Evolutionary conservation across 2,329 filamentous ascomycete genomes (phyloP).

Genomic region (Diplodia mutila): DNA sequence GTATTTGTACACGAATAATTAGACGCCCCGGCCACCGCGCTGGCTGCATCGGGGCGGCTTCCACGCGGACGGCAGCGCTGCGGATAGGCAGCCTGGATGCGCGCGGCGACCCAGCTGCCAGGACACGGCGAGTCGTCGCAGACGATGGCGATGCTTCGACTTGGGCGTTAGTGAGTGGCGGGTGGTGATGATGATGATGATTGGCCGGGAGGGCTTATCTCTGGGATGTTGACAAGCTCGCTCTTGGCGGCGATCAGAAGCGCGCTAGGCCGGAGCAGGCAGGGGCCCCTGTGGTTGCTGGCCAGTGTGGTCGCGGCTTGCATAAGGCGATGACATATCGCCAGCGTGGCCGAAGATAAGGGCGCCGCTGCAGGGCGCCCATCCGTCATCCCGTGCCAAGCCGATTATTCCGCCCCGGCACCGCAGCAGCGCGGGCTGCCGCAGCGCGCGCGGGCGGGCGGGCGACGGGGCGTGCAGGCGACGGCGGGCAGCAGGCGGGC

Average conservation of each 20-base stretch:
- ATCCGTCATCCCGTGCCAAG: constrained; percentile 25
- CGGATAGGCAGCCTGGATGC: constrained; percentile 1
- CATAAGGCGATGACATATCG: constrained; percentile 26
- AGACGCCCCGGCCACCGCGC: neutral
- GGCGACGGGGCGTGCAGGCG: neutral
- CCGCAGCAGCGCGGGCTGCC: too few relatives aligned
- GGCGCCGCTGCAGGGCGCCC: constrained; percentile 7
- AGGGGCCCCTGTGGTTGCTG: constrained; percentile 13
- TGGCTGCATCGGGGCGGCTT: constrained; percentile 6
- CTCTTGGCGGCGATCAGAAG: constrained; percentile 14
- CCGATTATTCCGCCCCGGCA: constrained; percentile 1
- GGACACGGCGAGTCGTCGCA: constrained; percentile 13
- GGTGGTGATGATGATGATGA: too few relatives aligned
- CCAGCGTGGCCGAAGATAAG: constrained; percentile 23
- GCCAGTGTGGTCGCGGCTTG: constrained; percentile 18
- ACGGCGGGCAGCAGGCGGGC: neutral
- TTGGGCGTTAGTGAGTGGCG: neutral
- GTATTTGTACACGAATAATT: constrained; percentile 20
- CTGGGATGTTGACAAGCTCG: constrained; percentile 8
- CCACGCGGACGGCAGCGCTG: neutral
- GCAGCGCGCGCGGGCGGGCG: too few relatives aligned
- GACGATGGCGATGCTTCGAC: neutral
- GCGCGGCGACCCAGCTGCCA: neutral
- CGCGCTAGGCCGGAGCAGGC: constrained; percentile 10
- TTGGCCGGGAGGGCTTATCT: constrained; percentile 16